Evolutionary conservation across 257 asterid genomes (phyloP).

Genomic region (Nicotiana noctiflora): DNA sequence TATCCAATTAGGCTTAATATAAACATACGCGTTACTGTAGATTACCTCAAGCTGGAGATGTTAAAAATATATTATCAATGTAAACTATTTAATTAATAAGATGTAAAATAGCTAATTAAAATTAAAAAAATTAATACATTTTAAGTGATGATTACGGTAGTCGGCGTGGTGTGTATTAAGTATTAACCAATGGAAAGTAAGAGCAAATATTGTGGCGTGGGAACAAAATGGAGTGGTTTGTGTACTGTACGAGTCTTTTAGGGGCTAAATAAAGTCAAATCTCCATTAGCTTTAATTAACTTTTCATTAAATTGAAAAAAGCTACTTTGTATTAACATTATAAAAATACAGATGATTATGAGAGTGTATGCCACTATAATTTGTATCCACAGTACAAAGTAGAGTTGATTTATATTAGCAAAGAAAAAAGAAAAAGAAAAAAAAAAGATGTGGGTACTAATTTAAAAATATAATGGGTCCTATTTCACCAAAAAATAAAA

Average conservation of each 20-base stretch:
- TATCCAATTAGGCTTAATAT: too few species aligned
- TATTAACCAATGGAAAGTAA: slow-evolving; percentile 2
- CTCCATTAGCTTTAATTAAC: not conserved
- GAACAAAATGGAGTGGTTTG: slow-evolving; percentile 5
- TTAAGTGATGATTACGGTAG: slow-evolving; percentile 1
- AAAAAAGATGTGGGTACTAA: not conserved
- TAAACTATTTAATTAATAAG: too few species aligned
- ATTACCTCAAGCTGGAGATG: too few species aligned
- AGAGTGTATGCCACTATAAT: not conserved
- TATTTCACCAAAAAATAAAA: too few species aligned
- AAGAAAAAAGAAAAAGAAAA: not conserved
- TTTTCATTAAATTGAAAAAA: not conserved
- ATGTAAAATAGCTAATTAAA: too few species aligned
- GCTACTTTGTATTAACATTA: not conserved
- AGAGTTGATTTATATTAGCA: not conserved
- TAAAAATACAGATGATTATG: not conserved
- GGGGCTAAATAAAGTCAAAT: not conserved
- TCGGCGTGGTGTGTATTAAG: slow-evolving; percentile 7
- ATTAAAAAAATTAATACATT: too few species aligned
- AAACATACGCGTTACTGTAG: too few species aligned
- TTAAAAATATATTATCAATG: too few species aligned
- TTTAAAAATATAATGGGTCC: not conserved
- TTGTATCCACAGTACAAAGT: not conserved
- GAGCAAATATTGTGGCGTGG: slow-evolving; percentile 7
- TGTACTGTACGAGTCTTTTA: not conserved